Percentiles rank a stretch among this genome's conserved stretches.
Conservation (phyloP, 306 rosid species). For the Malus orientalis region DNA sequence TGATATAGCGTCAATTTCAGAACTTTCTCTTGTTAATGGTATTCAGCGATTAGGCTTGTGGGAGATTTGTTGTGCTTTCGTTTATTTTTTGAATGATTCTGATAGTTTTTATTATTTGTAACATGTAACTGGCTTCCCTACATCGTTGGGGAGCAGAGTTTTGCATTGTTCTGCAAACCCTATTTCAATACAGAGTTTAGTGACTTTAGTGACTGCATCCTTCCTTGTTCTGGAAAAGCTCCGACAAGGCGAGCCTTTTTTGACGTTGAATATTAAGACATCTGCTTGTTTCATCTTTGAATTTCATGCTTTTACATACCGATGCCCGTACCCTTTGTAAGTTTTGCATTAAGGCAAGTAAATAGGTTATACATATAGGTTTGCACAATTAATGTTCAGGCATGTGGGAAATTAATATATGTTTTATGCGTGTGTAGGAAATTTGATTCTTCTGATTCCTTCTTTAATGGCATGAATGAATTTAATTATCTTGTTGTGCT, state of each 20-base stretch:
- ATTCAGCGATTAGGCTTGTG: neutral
- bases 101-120: slow-evolving; percentile 34
- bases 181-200: slow-evolving; percentile 21
- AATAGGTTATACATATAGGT: neutral
- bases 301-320: neutral
- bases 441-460: neutral
- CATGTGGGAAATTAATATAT: neutral
- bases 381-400: neutral
- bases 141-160: slow-evolving; percentile 42
- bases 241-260: slow-evolving; percentile 20
- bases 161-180: slow-evolving; percentile 23
- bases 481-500: neutral
- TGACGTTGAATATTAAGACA: slow-evolving; percentile 33
- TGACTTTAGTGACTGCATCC: slow-evolving; percentile 32
- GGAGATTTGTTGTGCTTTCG: neutral
- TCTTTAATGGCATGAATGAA: neutral
- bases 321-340: neutral
- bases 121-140: slow-evolving; percentile 70
- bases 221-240: slow-evolving; percentile 34
- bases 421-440: neutral
- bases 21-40: neutral
- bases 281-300: neutral
- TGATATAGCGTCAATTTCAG: slow-evolving; percentile 27
- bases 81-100: slow-evolving; percentile 24
- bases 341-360: neutral